Evolutionary conservation across 2,329 filamentous ascomycete genomes (phyloP), one percentile per base, ranked within the genome.

Genomic region (Diaporthe eres): DNA sequence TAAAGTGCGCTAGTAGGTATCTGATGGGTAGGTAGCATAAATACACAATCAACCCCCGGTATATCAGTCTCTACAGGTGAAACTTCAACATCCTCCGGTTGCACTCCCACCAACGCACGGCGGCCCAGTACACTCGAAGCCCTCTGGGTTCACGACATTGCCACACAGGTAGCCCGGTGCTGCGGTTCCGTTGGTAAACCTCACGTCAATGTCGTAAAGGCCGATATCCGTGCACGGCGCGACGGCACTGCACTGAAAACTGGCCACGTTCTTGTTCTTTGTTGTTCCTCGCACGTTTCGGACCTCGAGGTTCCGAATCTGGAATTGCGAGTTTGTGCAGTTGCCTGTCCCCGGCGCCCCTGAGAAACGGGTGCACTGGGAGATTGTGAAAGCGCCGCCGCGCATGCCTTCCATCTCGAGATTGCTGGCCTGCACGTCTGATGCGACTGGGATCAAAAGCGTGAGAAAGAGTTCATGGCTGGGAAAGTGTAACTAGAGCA

Each of bases 351-450:
- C 77, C 13, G 77, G 77, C 6, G 78, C 79, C 25, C 79, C 80
- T 17, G 61, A 71, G 71, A 81, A 81, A 12, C 80, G 76, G 1
- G 80, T 81, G 63, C 79, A 80, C 53, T 79, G 78, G 2, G 77
- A 76, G 42, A 80, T 78, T 25, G 78, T 70, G 39, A 80, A 67
- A 2, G 79, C 78, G 22, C 75, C 76, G 67, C 80, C 78, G 9
- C 78, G 77, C 61, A 81, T 72, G 7, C 51, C 74, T 4, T 70
- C 60, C 10, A 75, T 74, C 19, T 71, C 61, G 13, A 81, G 63
- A 13, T 77, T 75, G 3, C 7, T 72, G 17, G 72, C 60, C 7
- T 22, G 44, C 31, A 77, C 63, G n/a, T 75, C 22, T n/a, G 76
- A 75, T 22, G 70, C 63, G 28, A 68, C 76, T 58, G 63, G 28